Conservation (phyloP, 2,329 filamentous ascomycete genomes). For the Paramyrothecium sp. region DNA sequence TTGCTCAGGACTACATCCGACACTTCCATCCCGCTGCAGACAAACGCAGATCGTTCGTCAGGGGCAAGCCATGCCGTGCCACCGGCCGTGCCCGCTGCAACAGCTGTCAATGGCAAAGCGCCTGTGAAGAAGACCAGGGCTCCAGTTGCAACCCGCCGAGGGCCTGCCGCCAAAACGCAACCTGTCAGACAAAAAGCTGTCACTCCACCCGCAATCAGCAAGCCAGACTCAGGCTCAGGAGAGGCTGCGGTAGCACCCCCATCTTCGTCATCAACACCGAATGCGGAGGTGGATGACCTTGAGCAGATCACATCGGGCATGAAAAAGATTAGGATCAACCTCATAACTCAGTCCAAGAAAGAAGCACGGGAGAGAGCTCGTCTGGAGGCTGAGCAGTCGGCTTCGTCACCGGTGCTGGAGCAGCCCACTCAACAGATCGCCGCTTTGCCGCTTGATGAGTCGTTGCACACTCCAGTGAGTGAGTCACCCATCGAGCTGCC, state of each 20-base stretch:
- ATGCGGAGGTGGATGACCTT: slow-evolving; percentile 37
- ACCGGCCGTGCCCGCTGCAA: slow-evolving; percentile 39
- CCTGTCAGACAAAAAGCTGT: slow-evolving; percentile 35
- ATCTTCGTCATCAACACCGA: slow-evolving; percentile 7
- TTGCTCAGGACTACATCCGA: slow-evolving; percentile 18
- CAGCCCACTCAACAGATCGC: slow-evolving; percentile 5
- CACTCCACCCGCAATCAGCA: slow-evolving; percentile 12
- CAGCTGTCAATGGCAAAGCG: slow-evolving; percentile 34
- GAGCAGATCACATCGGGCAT: slow-evolving; percentile 57
- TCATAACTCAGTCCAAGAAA: slow-evolving; percentile 57
- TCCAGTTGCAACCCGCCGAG: slow-evolving; percentile 41
- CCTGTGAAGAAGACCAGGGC: slow-evolving; percentile 60
- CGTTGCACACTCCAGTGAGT: background rate
- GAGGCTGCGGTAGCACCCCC: slow-evolving; percentile 10
- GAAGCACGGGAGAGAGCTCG: slow-evolving; percentile 46
- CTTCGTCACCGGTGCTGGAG: background rate
- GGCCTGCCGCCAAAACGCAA: slow-evolving; percentile 29
- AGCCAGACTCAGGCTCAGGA: slow-evolving; percentile 8
- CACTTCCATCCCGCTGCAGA: background rate
- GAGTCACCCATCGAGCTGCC: background rate
- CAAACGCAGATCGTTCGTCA: background rate
- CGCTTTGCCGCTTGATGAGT: background rate
- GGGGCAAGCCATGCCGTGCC: slow-evolving; percentile 18
- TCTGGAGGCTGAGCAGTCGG: slow-evolving; percentile 10
- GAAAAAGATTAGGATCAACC: slow-evolving; percentile 62